These are phyloP conservation scores for Withania somnifera DNA, from an alignment of 305 asterid genomes.

Conservation along the genomic window DNA sequence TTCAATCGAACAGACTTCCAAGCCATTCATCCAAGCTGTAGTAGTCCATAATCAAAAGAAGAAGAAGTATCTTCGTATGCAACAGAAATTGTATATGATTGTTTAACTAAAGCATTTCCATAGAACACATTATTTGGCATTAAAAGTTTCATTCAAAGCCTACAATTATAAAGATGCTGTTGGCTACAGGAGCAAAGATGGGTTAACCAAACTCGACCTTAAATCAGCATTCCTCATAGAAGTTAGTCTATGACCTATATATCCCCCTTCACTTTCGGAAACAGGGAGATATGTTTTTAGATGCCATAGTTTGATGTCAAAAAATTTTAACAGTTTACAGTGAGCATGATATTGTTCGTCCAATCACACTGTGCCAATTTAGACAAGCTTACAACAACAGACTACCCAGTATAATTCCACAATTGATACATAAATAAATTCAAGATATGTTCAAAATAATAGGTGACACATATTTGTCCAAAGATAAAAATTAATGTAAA, in stretches of 20 bases:
- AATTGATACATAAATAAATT: background rate
- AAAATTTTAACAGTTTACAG: background rate
- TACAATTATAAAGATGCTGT: background rate
- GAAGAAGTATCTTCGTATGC: background rate
- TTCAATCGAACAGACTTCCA: slow-evolving; percentile 78
- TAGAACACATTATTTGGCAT: background rate
- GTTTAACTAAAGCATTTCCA: background rate
- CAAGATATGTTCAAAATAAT: background rate
- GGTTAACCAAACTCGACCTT: background rate
- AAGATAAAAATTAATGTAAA: background rate
- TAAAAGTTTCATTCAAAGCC: background rate
- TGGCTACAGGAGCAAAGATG: background rate
- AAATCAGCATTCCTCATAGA: background rate
- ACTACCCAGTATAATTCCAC: no score
- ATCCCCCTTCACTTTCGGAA: background rate
- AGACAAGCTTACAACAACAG: background rate
- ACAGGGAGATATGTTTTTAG: background rate
- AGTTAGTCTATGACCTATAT: background rate
- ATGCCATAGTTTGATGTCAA: background rate
- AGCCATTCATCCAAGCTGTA: slow-evolving; percentile 96
- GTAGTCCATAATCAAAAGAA: background rate
- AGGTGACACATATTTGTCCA: background rate
- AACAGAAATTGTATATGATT: background rate
- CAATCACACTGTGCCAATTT: background rate
- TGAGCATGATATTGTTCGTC: background rate